Percentiles rank a stretch among this genome's conserved stretches.
Conservation (phyloP, 2,329 filamentous ascomycete genomes). For the Aspergillus nomiae region DNA sequence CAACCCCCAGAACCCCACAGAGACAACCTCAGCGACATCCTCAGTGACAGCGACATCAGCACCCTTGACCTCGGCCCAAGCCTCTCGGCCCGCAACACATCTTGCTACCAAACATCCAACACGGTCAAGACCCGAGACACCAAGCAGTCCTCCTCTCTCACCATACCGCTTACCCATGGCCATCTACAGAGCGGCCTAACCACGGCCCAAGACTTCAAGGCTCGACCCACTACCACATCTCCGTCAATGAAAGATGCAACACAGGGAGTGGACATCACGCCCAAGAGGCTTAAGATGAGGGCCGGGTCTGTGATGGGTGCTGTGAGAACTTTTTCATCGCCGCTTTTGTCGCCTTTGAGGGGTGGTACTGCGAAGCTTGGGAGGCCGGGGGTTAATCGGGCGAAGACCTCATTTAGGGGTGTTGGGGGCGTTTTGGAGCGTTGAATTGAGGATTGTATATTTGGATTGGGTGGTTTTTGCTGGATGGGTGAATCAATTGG, state of each 20-base stretch:
- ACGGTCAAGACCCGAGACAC: background rate
- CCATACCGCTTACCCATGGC: too few relatives aligned
- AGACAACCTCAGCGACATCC: conserved; percentile 3
- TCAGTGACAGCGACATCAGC: conserved; percentile 30
- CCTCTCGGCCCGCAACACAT: conserved; percentile 3
- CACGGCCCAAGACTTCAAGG: background rate
- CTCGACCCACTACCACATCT: background rate
- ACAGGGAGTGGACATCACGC: background rate
- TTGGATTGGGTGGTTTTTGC: background rate
- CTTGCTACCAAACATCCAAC: background rate
- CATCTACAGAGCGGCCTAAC: background rate
- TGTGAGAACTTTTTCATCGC: conserved; percentile 8
- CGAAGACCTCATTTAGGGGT: conserved; percentile 7
- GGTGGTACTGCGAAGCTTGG: background rate
- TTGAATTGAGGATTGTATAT: background rate
- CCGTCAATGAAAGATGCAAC: background rate
- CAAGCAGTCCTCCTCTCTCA: background rate
- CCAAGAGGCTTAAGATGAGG: background rate
- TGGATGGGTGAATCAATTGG: background rate
- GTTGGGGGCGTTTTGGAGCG: background rate
- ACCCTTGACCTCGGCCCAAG: conserved; percentile 28
- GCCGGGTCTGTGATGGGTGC: background rate
- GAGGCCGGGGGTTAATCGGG: background rate
- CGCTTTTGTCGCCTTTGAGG: conserved; percentile 7
- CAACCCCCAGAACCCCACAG: background rate